Base-by-base conservation (phyloP, 1,284 basidiomycete species). In the Puccinia triticina region DNA sequence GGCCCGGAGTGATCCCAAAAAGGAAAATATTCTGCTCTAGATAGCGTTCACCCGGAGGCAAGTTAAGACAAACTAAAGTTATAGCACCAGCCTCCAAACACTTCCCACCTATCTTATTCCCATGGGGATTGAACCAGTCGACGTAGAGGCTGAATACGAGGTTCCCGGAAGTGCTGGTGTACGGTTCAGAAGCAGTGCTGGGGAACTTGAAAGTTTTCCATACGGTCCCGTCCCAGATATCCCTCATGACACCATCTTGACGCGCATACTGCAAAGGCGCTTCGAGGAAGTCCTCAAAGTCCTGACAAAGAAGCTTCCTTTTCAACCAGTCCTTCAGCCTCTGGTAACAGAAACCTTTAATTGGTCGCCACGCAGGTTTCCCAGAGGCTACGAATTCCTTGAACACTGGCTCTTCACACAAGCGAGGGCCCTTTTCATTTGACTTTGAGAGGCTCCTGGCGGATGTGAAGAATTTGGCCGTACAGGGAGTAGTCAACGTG, bases 181-280 rank as follows among this genome's bases (percentile, higher is more conserved):
- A 77, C 18, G 37, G 57, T 64, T 43, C 32, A 34, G 57, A 34
- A 16, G 16, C 64, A 23, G 32, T 43, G 64, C 40, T 43, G 12
- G 40, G 64, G 34, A 37, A 67, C 34, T 37, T 77, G 18, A 77
- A 66, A 64, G 23, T 37, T 14, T 46, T 77, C 76, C 76, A 77
- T 18, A 77, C 29, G 34, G 57, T 48, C n/a, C 76, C 59, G 43
- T 77, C 76, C 76, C 76, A 77, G 21, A 77, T 67, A 67, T 77
- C 76, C 26, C 21, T 50, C 48, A 77, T 66, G 55, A 59, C 18
- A 26, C 74, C 74, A 37, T 32, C 37, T 46, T n/a, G 29, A 37
- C 16, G 53, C 29, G 18, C 18, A 61, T 57, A 40, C 34, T 37
- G 4, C 74, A 77, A 61, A n/a, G 50, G 37, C 8, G 74, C 55